These are phyloP conservation scores for Podila minutissima DNA, from an alignment of 192 early-diverging fungal species.

Conservation along the genomic window DNA sequence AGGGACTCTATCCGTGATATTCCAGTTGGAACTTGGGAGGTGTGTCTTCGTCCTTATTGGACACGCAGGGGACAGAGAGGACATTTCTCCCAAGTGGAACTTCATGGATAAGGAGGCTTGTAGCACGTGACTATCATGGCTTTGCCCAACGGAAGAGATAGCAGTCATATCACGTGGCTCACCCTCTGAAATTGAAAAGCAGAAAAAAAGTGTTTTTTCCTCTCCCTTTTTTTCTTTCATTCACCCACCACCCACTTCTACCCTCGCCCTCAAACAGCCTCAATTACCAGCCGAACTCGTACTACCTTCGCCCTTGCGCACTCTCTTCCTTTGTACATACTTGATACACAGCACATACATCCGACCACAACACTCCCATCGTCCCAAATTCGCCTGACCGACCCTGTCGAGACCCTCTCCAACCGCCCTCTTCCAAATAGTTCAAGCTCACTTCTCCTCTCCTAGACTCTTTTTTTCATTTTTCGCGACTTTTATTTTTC, in stretches of 20 bases:
- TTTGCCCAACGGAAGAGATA: no score
- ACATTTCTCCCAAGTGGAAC: no score
- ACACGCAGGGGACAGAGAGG: no score
- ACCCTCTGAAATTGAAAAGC: background rate
- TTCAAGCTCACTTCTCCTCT: background rate
- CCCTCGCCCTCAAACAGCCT: background rate
- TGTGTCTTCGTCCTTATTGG: no score
- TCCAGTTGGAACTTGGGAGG: no score
- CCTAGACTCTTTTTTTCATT: background rate
- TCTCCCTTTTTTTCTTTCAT: background rate
- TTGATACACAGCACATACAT: background rate
- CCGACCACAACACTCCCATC: no score
- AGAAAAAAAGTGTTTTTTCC: background rate
- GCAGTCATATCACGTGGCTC: background rate
- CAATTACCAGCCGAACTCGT: no score
- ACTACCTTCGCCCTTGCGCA: no score
- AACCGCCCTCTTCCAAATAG: background rate
- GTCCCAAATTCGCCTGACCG: background rate
- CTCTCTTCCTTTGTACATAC: no score
- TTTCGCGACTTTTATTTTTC: conserved; percentile 2
- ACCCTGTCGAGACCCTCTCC: background rate
- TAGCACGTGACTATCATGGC: no score
- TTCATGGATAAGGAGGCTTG: no score
- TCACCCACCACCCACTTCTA: background rate
- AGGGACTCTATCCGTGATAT: no score